Base-by-base conservation (phyloP, 352 stramenopile species). In the Aphanomyces stellatus region DNA sequence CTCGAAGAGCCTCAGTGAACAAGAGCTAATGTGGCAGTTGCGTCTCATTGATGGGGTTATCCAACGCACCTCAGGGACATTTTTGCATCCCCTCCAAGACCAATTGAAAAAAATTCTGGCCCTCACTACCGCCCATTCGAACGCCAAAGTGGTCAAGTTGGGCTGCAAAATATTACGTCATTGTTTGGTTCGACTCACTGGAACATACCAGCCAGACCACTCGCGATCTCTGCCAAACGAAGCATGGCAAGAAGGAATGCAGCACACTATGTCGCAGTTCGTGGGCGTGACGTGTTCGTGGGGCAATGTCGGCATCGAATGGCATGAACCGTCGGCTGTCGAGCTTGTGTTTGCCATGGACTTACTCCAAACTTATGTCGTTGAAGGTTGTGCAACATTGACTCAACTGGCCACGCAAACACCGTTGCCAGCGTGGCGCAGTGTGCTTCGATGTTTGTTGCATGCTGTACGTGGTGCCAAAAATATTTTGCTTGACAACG, bases 131-230 rank as follows among this genome's bases (percentile, higher is more conserved):
- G 65, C 42, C 22, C 66, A 71, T 19, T 73, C 81, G 27, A 77
- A 88, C 7, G 73, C 83, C 1, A 88, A 88, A 56, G 71, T 91
- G 3, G 79, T 82, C 27, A 80, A 89, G 65, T 61, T 73, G 25
- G 80, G 79, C 4, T 72, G 64, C 13, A 61, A 48, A 34, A 74
- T 86, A 11, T 60, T 91, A 10, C 66, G 76, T 8, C 69, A 88
- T 10, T 49, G 88, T 11, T 70, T 91, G 0, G 51, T 61, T 22
- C 78, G 67, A 4, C 71, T 90, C 35, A 53, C 84, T 0, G 71
- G 70, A 17, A 76, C 87, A 5, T 90, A 90, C 62, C 77, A 77
- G 22, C 60, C 76, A 1, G 82, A 91, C 27, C 48, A 56, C 24
- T 88, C 87, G 41, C 73, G 81, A 11, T 89, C 81, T 4, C 66